These are phyloP conservation scores for Aegilops longissima DNA, from an alignment of 176 grass and related monocot genomes.

Conservation along the genomic window DNA sequence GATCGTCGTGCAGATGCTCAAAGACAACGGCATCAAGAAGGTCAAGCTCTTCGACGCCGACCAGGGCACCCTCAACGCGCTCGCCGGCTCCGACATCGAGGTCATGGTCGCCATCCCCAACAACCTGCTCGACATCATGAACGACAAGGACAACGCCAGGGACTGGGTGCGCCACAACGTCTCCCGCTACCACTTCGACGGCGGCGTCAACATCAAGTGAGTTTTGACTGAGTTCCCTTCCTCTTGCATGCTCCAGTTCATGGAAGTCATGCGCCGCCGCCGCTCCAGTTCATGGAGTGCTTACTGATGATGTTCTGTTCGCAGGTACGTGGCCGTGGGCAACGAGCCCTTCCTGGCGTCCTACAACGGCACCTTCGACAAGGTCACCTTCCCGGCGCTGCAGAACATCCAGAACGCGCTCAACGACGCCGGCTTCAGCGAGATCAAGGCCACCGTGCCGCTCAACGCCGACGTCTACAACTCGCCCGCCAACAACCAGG, in stretches of 20 bases:
- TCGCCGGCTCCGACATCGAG: constrained; percentile 70
- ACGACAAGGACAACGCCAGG: constrained; percentile 51
- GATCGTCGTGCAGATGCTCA: constrained; percentile 63
- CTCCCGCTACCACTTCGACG: constrained; percentile 67
- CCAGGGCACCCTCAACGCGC: constrained; percentile 51
- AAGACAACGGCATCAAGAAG: constrained; percentile 76
- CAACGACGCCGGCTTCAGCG: constrained; percentile 69
- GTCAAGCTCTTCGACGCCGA: constrained; percentile 95
- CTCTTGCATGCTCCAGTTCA: neutral
- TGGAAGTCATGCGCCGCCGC: neutral
- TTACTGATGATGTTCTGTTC: neutral
- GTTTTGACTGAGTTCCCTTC: neutral
- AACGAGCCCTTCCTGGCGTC: constrained; percentile 72
- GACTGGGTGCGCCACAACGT: constrained; percentile 72
- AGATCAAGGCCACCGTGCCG: constrained; percentile 74
- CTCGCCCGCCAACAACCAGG: constrained; percentile 24
- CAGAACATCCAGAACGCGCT: constrained; percentile 81
- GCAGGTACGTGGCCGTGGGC: constrained; percentile 77
- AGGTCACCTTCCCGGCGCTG: constrained; percentile 73
- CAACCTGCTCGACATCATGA: constrained; percentile 61
- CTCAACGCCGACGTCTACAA: constrained; percentile 85
- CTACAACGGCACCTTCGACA: constrained; percentile 77
- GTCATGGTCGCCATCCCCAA: constrained; percentile 93
- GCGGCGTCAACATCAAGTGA: constrained; percentile 79
- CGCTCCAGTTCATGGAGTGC: neutral